Evolutionary conservation across 2,329 filamentous ascomycete species (phyloP), one percentile per base, ranked within the genome.

Genomic region (Aspergillus spinulosporus): DNA sequence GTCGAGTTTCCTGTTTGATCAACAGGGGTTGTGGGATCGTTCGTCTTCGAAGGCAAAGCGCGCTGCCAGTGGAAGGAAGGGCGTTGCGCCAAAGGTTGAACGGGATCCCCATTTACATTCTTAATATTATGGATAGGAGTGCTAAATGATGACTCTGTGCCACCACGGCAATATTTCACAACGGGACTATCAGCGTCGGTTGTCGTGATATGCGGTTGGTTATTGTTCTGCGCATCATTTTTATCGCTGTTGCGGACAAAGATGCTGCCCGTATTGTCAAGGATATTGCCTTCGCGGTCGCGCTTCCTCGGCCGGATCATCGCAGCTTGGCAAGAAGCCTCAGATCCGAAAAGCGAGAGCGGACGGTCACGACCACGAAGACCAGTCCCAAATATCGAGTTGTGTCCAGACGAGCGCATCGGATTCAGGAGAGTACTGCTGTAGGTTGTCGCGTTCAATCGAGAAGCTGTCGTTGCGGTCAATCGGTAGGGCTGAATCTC

Each of bases 161-260:
- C 56, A 5, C 60, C 37, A 28, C 61, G 56, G 39, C 62, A 61
- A 21, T 58, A 63, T 36, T 64, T 64, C 11, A 45, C 36, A 15
- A 37, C 51, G 1, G 54, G 37, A 5, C 32, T 31, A 3, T 47
- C 51, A 12, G 37, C n/a, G 7, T 59, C 56, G 5, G 52, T 9
- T 3, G 29, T 46, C 34, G 26, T 26, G n/a, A 6, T 8, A 4
- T 53, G 14, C 15, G 37, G 26, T 7, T 34, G 14, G 2, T 37
- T 40, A 28, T 49, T 44, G 11, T 39, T 21, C 5, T 34, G 47
- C 6, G 53, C 56, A 29, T 60, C 61, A 4, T 54, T 59, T 43
- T 59, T 9, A 12, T 4, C 8, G 34, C 34, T 21, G 21, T 21
- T 21, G 21, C 21, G 34, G 4, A 12, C 34, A 4, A 11, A 37